Conservation (phyloP, 2,329 filamentous ascomycete genomes). For the Sclerotinia glacialis region DNA sequence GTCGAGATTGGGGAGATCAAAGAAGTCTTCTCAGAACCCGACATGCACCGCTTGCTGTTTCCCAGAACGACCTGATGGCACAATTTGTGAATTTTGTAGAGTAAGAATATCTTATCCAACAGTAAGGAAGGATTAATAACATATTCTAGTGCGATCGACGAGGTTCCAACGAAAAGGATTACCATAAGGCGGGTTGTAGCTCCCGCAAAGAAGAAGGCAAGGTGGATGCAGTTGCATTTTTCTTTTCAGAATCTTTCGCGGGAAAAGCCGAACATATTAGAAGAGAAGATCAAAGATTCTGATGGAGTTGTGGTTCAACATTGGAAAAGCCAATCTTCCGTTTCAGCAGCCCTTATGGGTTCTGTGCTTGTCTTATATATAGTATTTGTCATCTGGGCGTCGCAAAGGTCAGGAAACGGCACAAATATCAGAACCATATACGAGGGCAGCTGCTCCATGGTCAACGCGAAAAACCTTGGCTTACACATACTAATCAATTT, state of each 20-base stretch:
- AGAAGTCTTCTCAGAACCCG: neutral
- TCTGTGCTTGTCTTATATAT: conserved; percentile 26
- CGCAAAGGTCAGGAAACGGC: conserved; percentile 21
- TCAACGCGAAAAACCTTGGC: conserved; percentile 26
- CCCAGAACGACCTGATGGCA: conserved; percentile 4
- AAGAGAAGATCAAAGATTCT: neutral
- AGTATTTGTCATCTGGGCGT: conserved; percentile 29
- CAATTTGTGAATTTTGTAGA: conserved; percentile 20
- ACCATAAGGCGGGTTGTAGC: neutral
- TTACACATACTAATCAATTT: conserved; percentile 50
- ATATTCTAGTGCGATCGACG: conserved; percentile 6
- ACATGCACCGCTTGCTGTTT: neutral
- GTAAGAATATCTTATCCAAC: neutral
- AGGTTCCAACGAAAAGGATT: conserved; percentile 9
- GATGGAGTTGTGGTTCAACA: neutral
- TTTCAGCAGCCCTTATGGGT: conserved; percentile 13
- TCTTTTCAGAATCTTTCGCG: neutral
- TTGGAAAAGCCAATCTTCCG: conserved; percentile 14
- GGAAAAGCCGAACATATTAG: neutral
- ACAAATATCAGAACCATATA: conserved; percentile 22
- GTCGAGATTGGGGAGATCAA: conserved; percentile 15
- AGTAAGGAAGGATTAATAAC: neutral
- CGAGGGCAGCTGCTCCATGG: conserved; percentile 22
- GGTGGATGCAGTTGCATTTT: neutral
- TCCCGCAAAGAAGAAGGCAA: neutral